These are phyloP conservation scores for Cunninghamia lanceolata DNA, from an alignment of 75 land plant genomes.

Conservation along the genomic window DNA sequence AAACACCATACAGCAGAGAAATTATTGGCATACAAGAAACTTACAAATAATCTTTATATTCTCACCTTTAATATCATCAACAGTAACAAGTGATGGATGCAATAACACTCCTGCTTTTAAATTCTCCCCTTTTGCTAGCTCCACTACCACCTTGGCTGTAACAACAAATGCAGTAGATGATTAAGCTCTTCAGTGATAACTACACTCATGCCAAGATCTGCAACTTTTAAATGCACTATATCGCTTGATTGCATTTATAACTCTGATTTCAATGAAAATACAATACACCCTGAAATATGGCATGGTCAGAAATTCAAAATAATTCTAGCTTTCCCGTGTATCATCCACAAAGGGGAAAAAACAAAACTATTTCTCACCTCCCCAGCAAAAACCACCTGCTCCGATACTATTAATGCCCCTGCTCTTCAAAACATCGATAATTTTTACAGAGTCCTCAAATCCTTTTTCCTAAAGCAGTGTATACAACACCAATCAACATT, in stretches of 20 bases:
- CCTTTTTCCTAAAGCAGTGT: constrained; percentile 49
- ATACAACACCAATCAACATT: neutral
- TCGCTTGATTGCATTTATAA: neutral
- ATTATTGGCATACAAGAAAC: neutral
- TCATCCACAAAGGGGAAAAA: neutral
- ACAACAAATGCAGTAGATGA: neutral
- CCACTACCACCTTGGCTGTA: constrained; percentile 53
- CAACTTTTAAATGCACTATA: neutral
- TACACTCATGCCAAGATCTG: neutral
- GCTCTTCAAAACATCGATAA: constrained; percentile 46
- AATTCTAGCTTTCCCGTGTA: neutral
- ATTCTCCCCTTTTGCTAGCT: constrained; percentile 35
- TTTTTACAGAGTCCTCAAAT: constrained; percentile 50
- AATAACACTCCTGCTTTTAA: constrained; percentile 67
- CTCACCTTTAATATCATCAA: constrained; percentile 63
- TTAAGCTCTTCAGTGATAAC: neutral
- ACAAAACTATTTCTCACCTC: constrained; percentile 36
- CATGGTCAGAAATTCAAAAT: neutral
- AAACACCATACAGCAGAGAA: neutral
- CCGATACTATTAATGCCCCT: constrained; percentile 63
- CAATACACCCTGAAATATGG: neutral
- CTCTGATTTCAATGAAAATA: neutral
- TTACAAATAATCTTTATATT: neutral
- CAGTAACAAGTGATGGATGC: constrained; percentile 59
- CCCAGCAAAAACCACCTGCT: constrained; percentile 89